phyloP scores from a whole-genome alignment of 2,329 filamentous ascomycete genomes.

The Dactylella cylindrospora region DNA sequence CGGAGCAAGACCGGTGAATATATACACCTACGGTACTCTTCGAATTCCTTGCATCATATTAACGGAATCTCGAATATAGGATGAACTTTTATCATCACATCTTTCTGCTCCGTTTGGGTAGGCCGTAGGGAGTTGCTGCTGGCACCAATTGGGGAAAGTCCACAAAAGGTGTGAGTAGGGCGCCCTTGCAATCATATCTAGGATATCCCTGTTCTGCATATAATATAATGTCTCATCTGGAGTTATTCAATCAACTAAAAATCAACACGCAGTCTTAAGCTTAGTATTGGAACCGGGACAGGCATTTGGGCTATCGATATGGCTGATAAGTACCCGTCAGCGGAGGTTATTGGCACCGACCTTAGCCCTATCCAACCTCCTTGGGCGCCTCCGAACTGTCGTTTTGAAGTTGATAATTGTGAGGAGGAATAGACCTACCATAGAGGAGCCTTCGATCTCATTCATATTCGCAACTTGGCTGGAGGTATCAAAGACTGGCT shows the following conservation, averaged over 20 bases:
- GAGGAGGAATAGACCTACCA: constrained; percentile 37
- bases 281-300: constrained; percentile 72
- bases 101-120: background rate
- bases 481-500: constrained; percentile 78
- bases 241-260: too few species aligned
- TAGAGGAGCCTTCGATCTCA: constrained; percentile 78
- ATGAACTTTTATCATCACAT: constrained; percentile 3
- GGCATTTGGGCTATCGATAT: constrained; percentile 91
- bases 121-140: background rate
- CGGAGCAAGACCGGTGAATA: background rate
- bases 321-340: constrained; percentile 64
- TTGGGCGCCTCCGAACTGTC: constrained; percentile 43
- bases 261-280: background rate
- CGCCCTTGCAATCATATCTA: too few species aligned
- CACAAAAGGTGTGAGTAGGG: background rate
- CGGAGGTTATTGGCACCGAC: constrained; percentile 57
- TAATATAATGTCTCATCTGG: too few species aligned
- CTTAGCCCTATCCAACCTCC: constrained; percentile 52
- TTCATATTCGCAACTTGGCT: constrained; percentile 76
- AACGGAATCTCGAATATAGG: background rate
- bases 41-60: too few species aligned
- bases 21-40: background rate
- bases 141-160: background rate
- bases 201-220: too few species aligned
- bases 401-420: background rate